Evolutionary conservation across 345 rosid species (phyloP), one percentile per base, ranked within the genome.

Genomic region (Populus nigra): DNA sequence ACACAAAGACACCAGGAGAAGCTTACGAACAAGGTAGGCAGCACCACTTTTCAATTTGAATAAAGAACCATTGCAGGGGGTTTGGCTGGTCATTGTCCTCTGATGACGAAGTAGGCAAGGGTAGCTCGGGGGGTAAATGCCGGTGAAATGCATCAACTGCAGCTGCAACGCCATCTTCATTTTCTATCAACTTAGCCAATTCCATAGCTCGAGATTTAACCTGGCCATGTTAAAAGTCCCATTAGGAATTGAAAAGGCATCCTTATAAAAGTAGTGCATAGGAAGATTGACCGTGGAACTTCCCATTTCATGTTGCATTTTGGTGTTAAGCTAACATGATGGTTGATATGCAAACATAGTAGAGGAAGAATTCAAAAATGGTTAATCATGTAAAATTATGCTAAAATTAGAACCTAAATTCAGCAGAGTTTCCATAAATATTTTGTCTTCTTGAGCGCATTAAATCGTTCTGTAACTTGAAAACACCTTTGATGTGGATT

Each of bases 121-220:
- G 98, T 69, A 93, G 74, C 83, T 90, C 92, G 0, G 74, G 71
- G 43, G 99, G 99, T 41, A 96, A 87, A 84, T 96, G 97, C 76
- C 90, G 83, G 79, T 96, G 98, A 83, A 96, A 96, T 49, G 95
- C 97, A 77, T 91, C 89, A 36, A 96, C 97, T 11, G 99, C 96
- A 55, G 91, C 90, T 0, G 91, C 94, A 65, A 96, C 98, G 31
- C 99, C 99, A 68, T 93, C 98, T 85, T 96, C 99, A 16, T 90
- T 96, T 85, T 91, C 98, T 65, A 96, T 88, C 78, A 84, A 72
- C 81, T 89, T 91, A 0, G 96, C 96, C 47, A 93, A 73, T 68
- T 91, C 94, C 88, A 84, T 88, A 23, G 91, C 93, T 73, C 50
- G 89, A 36, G 89, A 76, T 84, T 91, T 96, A 73, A 96, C 94